A percentile compares a stretch with the other conserved stretches of the same genome.
These are phyloP conservation scores for Tilletiopsis washingtonensis DNA, from an alignment of 1,284 basidiomycete species.

Conservation along the genomic window DNA sequence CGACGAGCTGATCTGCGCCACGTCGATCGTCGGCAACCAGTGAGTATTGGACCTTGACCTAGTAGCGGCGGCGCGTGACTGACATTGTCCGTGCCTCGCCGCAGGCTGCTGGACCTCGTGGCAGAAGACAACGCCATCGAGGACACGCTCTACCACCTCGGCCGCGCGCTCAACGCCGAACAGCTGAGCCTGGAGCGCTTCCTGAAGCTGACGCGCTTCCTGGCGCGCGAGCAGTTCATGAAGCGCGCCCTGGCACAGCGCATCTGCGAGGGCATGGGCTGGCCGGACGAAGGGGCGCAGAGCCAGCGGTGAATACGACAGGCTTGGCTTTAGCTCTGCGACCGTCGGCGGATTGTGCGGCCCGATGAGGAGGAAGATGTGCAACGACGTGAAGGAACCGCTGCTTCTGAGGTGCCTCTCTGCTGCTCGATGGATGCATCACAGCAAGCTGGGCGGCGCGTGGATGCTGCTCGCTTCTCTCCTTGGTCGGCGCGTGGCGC, in stretches of 20 bases:
- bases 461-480: too few relatives aligned
- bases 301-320: too few relatives aligned
- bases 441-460: too few relatives aligned
- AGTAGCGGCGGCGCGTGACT: neutral
- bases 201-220: conserved; percentile 41
- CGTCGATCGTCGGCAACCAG: conserved; percentile 43
- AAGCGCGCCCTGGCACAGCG: conserved; percentile 36
- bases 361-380: too few relatives aligned
- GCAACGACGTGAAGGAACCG: too few relatives aligned
- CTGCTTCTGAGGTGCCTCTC: too few relatives aligned
- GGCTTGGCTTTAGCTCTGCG: too few relatives aligned
- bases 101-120: conserved; percentile 80
- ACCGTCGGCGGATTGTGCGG: too few relatives aligned
- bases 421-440: too few relatives aligned
- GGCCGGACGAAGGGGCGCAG: too few relatives aligned
- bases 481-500: too few relatives aligned
- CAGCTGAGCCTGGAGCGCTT: conserved; percentile 37
- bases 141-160: conserved; percentile 94
- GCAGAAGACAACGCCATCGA: conserved; percentile 99
- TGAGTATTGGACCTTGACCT: conserved; percentile 55
- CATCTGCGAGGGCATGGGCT: conserved; percentile 35
- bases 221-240: conserved; percentile 45
- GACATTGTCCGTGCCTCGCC: neutral
- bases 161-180: conserved; percentile 82
- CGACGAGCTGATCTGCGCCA: conserved; percentile 32